Evolutionary conservation across 2,329 filamentous ascomycete genomes (phyloP), one percentile per base, ranked within the genome.

Genomic region (Delphinella strobiligena): DNA sequence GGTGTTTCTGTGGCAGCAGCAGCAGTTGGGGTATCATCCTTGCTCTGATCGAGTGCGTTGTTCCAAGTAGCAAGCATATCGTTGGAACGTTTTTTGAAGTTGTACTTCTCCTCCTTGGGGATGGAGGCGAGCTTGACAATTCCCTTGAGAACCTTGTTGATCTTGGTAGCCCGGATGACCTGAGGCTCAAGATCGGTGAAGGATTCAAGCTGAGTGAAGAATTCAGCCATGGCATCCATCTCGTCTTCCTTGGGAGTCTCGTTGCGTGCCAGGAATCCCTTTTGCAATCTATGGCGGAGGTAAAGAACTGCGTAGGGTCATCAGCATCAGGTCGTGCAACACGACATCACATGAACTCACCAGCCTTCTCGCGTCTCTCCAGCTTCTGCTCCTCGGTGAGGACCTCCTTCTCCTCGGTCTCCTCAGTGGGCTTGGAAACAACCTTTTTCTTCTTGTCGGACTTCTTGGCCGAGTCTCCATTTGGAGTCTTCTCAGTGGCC

Each of bases 71-170:
- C 78, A n/a, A 96, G 68, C 35, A 98, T 71, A 4, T 73, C 69
- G 48, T 82, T 73, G 27, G 86, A 88, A 37, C 91, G 81, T 48
- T 78, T 69, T 67, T 91, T 93, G 74, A 98, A 95, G 40, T 82
- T 67, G 61, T 81, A 93, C 49, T 93, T 83, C 27, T 88, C 83
- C 48, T 98, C 91, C 45, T 80, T 80, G 4, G 88, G 88, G 50
- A 98, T 93, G 3, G 72, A 72, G 32, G 80, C 74, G 7, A 98
- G 70, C 67, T 94, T 95, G 53, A 95, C 68, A 49, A 98, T 91
- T 4, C 82, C 87, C 67, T 93, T 94, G 42, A 98, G 72, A 9
- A 98, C 89, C 67, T 98, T 98, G 75, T 96, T 89, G 62, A 98
- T 95, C 72, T 96, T 98, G 46, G 91, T 98, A 11, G 68, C 70